phyloP scores from a whole-genome alignment of 345 rosid species.

The Gossypium bickii region DNA sequence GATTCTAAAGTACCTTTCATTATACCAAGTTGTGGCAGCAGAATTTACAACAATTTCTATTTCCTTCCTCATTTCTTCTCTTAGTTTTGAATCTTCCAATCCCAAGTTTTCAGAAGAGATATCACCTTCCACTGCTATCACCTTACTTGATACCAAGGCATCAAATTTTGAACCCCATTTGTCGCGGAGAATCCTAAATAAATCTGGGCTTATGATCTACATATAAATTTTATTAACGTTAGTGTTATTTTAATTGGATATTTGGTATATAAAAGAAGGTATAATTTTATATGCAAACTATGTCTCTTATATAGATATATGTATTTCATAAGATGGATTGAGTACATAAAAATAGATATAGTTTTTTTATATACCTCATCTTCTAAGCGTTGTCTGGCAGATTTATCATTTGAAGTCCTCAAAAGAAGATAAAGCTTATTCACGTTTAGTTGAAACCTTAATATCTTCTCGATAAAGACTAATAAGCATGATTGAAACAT shows the following conservation, averaged over 20 bases:
- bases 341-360: not conserved
- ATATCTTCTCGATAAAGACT: conserved; percentile 50
- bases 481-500: not conserved
- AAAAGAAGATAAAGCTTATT: conserved; percentile 51
- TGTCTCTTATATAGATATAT: not conserved
- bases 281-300: not conserved
- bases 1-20: conserved; percentile 32
- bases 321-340: not conserved
- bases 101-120: conserved; percentile 28
- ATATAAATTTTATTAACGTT: not conserved
- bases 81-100: conserved; percentile 17
- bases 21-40: conserved; percentile 30
- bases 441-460: conserved; percentile 48
- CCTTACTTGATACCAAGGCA: conserved; percentile 14
- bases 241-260: too few relatives aligned
- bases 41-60: conserved; percentile 33
- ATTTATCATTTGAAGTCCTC: conserved; percentile 36
- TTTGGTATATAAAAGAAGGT: too few relatives aligned
- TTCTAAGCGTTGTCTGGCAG: conserved; percentile 37
- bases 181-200: conserved; percentile 22
- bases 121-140: conserved; percentile 29
- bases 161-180: conserved; percentile 13
- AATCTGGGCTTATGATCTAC: conserved; percentile 25
- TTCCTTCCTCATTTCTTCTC: conserved; percentile 26
- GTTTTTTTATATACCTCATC: conserved; percentile 29